Conservation (phyloP, 2,329 filamentous ascomycete genomes). For the Neonectria magnoliae region DNA sequence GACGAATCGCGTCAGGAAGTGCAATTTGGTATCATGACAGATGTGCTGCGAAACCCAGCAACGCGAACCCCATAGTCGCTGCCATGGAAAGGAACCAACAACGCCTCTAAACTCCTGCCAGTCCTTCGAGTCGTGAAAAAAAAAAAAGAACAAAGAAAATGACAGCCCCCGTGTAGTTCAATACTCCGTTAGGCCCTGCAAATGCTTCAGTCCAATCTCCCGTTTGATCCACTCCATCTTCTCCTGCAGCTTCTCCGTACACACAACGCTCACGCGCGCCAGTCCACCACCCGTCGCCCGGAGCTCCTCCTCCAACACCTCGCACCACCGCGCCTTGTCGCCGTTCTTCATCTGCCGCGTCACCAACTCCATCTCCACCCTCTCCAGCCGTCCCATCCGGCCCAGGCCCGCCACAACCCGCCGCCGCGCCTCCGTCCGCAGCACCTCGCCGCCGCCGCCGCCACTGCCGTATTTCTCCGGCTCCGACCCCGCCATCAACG, state of each 20-base stretch:
- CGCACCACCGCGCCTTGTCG: conserved; percentile 51
- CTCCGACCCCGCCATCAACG: conserved; percentile 25
- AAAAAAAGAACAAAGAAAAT: too few relatives aligned
- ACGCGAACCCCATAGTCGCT: background rate
- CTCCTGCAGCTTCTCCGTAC: conserved; percentile 39
- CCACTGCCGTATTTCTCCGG: conserved; percentile 35
- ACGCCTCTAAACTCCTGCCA: background rate
- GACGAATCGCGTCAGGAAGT: background rate
- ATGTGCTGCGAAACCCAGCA: background rate
- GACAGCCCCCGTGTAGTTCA: background rate
- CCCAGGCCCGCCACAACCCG: conserved; percentile 45
- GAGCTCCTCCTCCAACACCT: conserved; percentile 43
- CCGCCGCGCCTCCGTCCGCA: conserved; percentile 29
- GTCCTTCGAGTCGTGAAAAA: background rate
- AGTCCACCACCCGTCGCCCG: conserved; percentile 28
- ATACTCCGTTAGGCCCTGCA: conserved; percentile 11
- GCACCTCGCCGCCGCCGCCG: conserved; percentile 28
- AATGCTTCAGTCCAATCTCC: conserved; percentile 30
- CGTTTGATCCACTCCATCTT: conserved; percentile 41
- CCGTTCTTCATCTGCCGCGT: conserved; percentile 44
- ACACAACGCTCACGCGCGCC: conserved; percentile 33
- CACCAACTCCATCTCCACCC: conserved; percentile 54
- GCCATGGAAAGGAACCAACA: background rate
- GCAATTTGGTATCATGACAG: conserved; percentile 3
- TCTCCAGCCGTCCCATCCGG: conserved; percentile 45